These are phyloP conservation scores for Incumbomyces delicatus DNA, from an alignment of 2,329 filamentous ascomycete species.

Conservation along the genomic window DNA sequence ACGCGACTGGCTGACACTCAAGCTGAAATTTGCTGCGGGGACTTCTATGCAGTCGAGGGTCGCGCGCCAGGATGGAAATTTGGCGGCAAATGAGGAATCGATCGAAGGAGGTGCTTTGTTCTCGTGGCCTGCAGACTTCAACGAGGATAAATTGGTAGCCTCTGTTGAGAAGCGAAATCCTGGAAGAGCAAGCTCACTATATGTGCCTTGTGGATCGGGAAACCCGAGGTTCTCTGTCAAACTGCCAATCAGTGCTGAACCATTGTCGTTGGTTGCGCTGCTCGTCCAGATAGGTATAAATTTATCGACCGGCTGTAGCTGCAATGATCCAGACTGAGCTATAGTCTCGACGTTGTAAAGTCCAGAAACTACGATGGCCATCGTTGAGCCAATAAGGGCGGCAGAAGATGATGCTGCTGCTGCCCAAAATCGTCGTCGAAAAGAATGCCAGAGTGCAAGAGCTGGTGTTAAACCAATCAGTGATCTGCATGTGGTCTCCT, in stretches of 20 bases:
- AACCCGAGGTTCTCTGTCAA: constrained; percentile 13
- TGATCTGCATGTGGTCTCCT: too few relatives aligned
- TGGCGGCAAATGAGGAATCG: too few relatives aligned
- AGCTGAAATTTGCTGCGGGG: background rate
- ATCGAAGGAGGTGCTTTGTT: too few relatives aligned
- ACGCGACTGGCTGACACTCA: constrained; percentile 4
- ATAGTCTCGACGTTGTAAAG: constrained; percentile 23
- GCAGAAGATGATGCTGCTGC: too few relatives aligned
- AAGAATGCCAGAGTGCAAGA: constrained; percentile 6
- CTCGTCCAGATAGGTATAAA: constrained; percentile 15
- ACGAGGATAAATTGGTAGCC: too few relatives aligned
- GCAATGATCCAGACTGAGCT: constrained; percentile 9
- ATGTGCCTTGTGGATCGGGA: constrained; percentile 12
- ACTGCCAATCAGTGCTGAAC: constrained; percentile 12
- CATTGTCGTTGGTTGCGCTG: constrained; percentile 10
- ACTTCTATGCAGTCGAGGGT: constrained; percentile 8
- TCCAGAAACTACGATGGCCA: constrained; percentile 23
- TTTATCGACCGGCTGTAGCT: constrained; percentile 18
- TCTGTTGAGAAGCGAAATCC: background rate
- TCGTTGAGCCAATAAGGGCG: constrained; percentile 13
- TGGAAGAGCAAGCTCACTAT: constrained; percentile 14
- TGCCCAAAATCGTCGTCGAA: background rate
- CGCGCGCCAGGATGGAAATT: constrained; percentile 7
- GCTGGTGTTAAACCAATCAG: too few relatives aligned
- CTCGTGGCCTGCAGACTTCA: too few relatives aligned